These are phyloP conservation scores for sunflower (Helianthus annuus) DNA, from an alignment of 129 eudicot species.

Conservation along the genomic window HanXRQr2.0-SUNRISE NC_035443.2:187704965-187705464, in stretches of 20 bases:
- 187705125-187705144: neutral
- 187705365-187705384: constrained; percentile 51
- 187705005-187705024: neutral
- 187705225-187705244: neutral
- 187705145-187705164: neutral
- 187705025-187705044: neutral
- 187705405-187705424: constrained; percentile 80
- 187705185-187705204: neutral
- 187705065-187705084: neutral
- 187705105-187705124: constrained; percentile 20
- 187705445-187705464: constrained; percentile 8
- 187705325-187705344: constrained; percentile 1
- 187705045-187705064: neutral
- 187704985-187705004: neutral
- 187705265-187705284: too few relatives aligned
- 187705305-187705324: neutral
- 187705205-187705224: constrained; percentile 6
- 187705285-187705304: neutral
- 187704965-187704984: neutral
- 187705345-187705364: constrained; percentile 48
- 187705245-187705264: constrained; percentile 9
- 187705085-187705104: neutral
- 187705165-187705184: neutral
- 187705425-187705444: constrained; percentile 11
- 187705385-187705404: constrained; percentile 75